Percentiles rank a stretch among this genome's conserved stretches.
Conservation (phyloP, 306 rosid species). For the Trifolium pratense region DNA sequence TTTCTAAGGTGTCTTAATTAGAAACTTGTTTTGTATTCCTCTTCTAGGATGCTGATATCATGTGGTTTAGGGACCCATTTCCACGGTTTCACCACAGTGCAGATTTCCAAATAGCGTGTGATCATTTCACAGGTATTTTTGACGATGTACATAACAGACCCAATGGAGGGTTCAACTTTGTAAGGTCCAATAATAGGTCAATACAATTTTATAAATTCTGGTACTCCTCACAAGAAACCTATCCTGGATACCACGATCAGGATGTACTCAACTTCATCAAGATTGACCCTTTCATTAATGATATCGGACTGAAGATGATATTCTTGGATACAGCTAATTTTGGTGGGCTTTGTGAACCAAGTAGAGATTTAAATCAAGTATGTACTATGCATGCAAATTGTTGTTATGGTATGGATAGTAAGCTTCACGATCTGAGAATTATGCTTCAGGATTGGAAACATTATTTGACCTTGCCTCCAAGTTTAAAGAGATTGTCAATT, state of each 20-base stretch:
- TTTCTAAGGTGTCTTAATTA: constrained; percentile 29
- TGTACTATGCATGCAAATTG: constrained; percentile 99
- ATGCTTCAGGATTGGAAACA: constrained; percentile 88
- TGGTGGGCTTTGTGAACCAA: constrained; percentile 96
- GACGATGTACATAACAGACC: constrained; percentile 72
- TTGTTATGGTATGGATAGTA: constrained; percentile 78
- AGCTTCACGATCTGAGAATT: constrained; percentile 80
- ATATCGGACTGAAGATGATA: constrained; percentile 69
- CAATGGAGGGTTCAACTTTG: constrained; percentile 90
- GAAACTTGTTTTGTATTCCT: constrained; percentile 28
- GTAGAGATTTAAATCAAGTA: constrained; percentile 86
- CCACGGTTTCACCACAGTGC: constrained; percentile 71
- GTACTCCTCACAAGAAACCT: constrained; percentile 69
- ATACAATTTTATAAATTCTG: constrained; percentile 83
- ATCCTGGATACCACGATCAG: constrained; percentile 92
- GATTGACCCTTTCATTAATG: constrained; percentile 58
- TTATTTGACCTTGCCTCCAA: constrained; percentile 71
- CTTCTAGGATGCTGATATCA: constrained; percentile 93
- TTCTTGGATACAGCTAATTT: constrained; percentile 92
- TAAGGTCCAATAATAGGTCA: constrained; percentile 82
- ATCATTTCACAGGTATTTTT: constrained; percentile 72
- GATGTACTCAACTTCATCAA: constrained; percentile 93
- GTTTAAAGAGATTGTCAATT: constrained; percentile 57
- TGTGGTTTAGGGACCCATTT: constrained; percentile 98
- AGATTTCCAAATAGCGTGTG: constrained; percentile 97